Evolutionary conservation across 352 stramenopile genomes (phyloP), one percentile per base, ranked within the genome.

Genomic region (Globisporangium radiosum): DNA sequence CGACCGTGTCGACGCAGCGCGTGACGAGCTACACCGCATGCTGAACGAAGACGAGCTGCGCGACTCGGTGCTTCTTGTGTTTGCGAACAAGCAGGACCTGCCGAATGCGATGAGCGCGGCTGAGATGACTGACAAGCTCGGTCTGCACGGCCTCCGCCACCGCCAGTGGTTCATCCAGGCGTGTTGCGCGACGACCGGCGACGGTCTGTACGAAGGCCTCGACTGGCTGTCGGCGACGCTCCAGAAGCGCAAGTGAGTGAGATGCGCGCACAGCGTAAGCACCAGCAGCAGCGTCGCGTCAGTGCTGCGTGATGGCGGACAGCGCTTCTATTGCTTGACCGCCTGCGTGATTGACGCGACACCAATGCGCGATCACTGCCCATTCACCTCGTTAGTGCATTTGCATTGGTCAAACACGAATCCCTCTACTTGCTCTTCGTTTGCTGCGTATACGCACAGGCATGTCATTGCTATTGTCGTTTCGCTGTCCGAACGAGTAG

Each of bases 21-120:
- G 95, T 53, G 95, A 99, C 59, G 97, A 99, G 79, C 81, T 99
- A 54, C 91, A 99, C 79, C 90, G 93, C 69, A 98, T 99, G 92
- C 72, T 99, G 62, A 98, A 98, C 68, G 96, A 99, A 68, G 96
- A 99, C 63, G 94, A 99, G 76, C 89, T 99, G 38, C 91, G 92
- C 54, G 95, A 99, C 64, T 97, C 97, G 47, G 90, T 98, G 49
- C 64, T 99, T 45, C 69, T 99, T 57, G 96, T 99, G 59, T 99
- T 99, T 70, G 96, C 96, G 52, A 99, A 99, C 85, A 99, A 99
- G 82, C 97, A 99, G 78, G 97, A 99, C 93, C 76, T 99, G 68
- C 97, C 97, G 37, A 98, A 99, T 74, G 96, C 95, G 56, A 98
- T 98, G 93, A 93, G 84, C 63, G 96, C 96, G 13, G 90, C 95